These are phyloP conservation scores for Acanthamoeba royreba DNA, from an alignment of 208 protist species.

Conservation along the genomic window DNA sequence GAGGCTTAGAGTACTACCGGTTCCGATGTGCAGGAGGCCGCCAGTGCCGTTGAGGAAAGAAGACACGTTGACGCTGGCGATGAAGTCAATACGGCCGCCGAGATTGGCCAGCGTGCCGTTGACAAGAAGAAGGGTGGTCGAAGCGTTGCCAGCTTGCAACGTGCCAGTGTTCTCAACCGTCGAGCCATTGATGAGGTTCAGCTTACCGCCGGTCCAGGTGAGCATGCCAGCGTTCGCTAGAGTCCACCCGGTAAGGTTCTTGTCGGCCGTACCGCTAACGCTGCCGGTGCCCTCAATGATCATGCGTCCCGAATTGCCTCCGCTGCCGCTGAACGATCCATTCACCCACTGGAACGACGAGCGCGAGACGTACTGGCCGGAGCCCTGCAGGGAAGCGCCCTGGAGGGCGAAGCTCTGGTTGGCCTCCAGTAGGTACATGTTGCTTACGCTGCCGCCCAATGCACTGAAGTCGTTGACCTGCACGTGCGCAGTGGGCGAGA, in stretches of 20 bases:
- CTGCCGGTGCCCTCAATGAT: neutral
- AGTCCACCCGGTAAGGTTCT: neutral
- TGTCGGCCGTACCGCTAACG: neutral
- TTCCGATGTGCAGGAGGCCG: too few relatives aligned
- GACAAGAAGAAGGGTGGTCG: neutral
- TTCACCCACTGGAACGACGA: neutral
- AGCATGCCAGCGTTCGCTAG: neutral
- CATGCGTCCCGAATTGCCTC: neutral
- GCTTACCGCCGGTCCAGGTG: neutral
- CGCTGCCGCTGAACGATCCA: neutral
- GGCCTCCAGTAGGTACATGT: neutral
- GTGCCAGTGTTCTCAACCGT: neutral
- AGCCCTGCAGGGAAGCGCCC: neutral
- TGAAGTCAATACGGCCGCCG: too few relatives aligned
- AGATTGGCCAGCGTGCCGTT: neutral
- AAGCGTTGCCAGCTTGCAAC: neutral
- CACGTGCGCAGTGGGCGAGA: neutral
- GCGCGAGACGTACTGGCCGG: neutral
- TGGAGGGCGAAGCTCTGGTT: neutral
- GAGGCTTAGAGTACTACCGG: too few relatives aligned
- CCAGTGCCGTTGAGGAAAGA: too few relatives aligned
- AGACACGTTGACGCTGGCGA: too few relatives aligned
- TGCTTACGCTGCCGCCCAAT: neutral
- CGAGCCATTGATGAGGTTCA: neutral
- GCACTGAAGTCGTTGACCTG: neutral